These are phyloP conservation scores for Colletotrichum sp. DNA, from an alignment of 2,329 filamentous ascomycete genomes.

Conservation along the genomic window DNA sequence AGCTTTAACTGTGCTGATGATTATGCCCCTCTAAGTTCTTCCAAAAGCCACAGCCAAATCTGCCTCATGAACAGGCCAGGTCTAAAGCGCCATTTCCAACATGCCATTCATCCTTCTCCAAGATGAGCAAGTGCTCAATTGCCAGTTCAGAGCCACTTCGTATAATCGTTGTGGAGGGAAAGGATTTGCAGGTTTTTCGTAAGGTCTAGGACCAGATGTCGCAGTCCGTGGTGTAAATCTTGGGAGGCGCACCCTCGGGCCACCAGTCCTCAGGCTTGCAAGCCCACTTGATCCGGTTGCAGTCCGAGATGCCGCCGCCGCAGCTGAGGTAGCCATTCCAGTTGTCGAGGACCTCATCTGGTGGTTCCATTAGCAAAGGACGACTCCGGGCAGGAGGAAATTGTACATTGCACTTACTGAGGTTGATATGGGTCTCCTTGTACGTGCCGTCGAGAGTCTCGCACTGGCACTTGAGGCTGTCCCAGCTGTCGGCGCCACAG, in stretches of 20 bases:
- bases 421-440: not conserved
- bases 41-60: not conserved
- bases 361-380: not conserved
- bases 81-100: not conserved
- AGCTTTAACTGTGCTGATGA: not conserved
- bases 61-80: not conserved
- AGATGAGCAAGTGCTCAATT: not conserved
- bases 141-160: not conserved
- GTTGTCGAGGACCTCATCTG: slow-evolving; percentile 2
- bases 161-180: not conserved
- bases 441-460: not conserved
- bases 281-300: not conserved
- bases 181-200: not conserved
- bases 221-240: not conserved
- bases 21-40: not conserved
- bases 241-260: not conserved
- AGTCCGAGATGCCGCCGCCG: not conserved
- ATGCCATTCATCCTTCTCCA: not conserved
- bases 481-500: not conserved
- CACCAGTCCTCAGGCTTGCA: slow-evolving; percentile 7
- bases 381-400: fast-evolving
- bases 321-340: slow-evolving; percentile 18
- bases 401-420: not conserved
- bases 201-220: not conserved
- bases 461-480: slow-evolving; percentile 1